phyloP scores from a whole-genome alignment of 768 basidiomycete species.

The Boletus huronensis region DNA sequence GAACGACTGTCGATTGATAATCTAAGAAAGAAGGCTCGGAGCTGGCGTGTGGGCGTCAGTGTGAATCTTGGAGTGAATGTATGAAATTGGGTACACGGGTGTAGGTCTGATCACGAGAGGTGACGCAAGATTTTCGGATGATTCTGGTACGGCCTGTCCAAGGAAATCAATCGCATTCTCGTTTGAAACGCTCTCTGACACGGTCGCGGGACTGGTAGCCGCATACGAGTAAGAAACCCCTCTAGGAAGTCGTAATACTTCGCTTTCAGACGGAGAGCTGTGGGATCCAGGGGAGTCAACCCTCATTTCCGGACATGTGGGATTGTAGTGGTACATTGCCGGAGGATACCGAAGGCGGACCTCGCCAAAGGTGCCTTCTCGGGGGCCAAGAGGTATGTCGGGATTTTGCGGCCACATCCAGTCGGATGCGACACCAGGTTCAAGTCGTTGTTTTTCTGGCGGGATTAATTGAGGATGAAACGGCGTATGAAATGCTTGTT shows the following conservation, averaged over 20 bases:
- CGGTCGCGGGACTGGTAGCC: conserved; percentile 1
- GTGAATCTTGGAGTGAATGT: conserved; percentile 15
- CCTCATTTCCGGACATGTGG: conserved; percentile 4
- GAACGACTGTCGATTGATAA: neutral
- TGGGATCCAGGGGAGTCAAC: conserved; percentile 2
- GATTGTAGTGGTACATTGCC: conserved; percentile 3
- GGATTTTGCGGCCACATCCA: conserved; percentile 22
- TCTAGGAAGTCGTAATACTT: conserved; percentile 11
- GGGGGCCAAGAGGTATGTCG: conserved; percentile 3
- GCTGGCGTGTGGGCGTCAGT: conserved; percentile 2
- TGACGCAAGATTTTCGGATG: conserved; percentile 10
- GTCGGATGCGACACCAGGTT: neutral
- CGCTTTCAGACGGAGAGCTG: conserved; percentile 6
- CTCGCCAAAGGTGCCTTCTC: conserved; percentile 9
- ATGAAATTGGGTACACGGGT: conserved; percentile 28
- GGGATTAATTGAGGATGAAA: conserved; percentile 22
- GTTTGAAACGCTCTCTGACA: conserved; percentile 5
- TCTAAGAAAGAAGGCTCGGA: conserved; percentile 2
- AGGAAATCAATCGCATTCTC: neutral
- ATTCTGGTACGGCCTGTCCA: neutral
- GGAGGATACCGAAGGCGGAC: conserved; percentile 6
- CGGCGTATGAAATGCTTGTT: conserved; percentile 30
- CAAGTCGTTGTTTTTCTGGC: conserved; percentile 12
- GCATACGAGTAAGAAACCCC: conserved; percentile 5
- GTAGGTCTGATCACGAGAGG: conserved; percentile 28